These are phyloP conservation scores for Penicillium sp. DNA, from an alignment of 2,329 filamentous ascomycete genomes.

Conservation along the genomic window DNA sequence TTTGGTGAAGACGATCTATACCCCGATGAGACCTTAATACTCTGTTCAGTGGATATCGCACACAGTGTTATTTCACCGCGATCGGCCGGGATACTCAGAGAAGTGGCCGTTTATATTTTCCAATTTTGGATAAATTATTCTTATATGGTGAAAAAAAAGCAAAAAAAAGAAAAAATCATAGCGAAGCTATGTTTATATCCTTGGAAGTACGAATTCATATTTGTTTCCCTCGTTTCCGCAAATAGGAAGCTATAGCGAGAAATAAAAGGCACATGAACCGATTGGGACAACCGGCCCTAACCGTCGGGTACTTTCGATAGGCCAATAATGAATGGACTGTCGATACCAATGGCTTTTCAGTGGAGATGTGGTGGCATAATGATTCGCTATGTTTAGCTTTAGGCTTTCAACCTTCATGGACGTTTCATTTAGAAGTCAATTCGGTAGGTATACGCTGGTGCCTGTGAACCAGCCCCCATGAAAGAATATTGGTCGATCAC, in stretches of 20 bases:
- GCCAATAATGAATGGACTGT: background rate
- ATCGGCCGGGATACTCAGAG: background rate
- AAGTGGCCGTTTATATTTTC: background rate
- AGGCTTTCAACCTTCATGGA: background rate
- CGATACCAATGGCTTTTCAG: background rate
- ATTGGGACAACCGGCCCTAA: constrained; percentile 6
- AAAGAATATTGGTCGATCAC: background rate
- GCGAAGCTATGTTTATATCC: background rate
- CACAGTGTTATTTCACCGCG: background rate
- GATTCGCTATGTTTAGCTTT: constrained; percentile 6
- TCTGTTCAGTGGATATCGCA: background rate
- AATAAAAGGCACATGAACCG: background rate
- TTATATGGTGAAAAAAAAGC: background rate
- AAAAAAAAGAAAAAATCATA: background rate
- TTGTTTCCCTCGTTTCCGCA: background rate
- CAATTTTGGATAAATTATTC: background rate
- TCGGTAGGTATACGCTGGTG: constrained; percentile 1
- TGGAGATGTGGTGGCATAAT: background rate
- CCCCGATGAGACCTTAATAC: background rate
- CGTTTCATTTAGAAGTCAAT: background rate
- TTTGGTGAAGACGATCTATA: background rate
- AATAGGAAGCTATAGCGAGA: background rate
- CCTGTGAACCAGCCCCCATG: constrained; percentile 20
- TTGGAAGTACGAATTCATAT: background rate
- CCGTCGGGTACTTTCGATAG: constrained; percentile 7